phyloP scores from a whole-genome alignment of 139 green algal genomes.

The Micractinium conductrix region DNA sequence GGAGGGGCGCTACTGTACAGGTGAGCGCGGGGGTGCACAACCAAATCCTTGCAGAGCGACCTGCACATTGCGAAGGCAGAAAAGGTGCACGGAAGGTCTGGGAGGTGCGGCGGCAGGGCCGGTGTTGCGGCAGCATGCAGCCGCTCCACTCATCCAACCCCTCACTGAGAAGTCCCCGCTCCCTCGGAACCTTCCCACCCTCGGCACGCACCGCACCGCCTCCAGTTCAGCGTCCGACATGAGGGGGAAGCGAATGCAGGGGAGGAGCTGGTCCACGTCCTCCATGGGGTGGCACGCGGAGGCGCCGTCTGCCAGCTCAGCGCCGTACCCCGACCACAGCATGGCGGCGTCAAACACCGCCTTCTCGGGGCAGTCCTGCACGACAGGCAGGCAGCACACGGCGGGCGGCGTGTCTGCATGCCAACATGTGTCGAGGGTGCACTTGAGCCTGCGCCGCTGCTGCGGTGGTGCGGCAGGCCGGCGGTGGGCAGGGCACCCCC shows the following conservation, averaged over 20 bases:
- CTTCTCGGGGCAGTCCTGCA: constrained; percentile 59
- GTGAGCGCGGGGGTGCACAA: not conserved
- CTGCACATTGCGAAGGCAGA: not conserved
- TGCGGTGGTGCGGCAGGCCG: too few relatives aligned
- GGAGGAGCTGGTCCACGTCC: constrained; percentile 59
- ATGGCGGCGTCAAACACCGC: constrained; percentile 50
- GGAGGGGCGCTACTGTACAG: too few relatives aligned
- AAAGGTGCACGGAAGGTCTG: not conserved
- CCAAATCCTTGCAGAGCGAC: too few relatives aligned
- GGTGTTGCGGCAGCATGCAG: not conserved
- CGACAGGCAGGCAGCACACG: not conserved
- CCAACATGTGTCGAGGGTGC: too few relatives aligned
- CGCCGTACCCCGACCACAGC: constrained; percentile 30
- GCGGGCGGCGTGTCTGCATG: not conserved
- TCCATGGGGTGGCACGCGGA: constrained; percentile 31
- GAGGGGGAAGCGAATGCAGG: constrained; percentile 70
- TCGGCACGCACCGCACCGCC: constrained; percentile 39
- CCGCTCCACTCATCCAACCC: not conserved
- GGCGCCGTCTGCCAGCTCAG: not conserved
- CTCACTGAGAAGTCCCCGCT: not conserved
- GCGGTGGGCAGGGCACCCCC: too few relatives aligned
- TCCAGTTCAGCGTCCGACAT: constrained; percentile 59
- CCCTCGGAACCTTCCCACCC: too few relatives aligned
- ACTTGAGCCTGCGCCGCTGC: too few relatives aligned
- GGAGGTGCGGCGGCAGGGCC: not conserved